Base-by-base conservation (phyloP, 495 filamentous ascomycete genomes). In the Tuber microsphaerosporum region DNA sequence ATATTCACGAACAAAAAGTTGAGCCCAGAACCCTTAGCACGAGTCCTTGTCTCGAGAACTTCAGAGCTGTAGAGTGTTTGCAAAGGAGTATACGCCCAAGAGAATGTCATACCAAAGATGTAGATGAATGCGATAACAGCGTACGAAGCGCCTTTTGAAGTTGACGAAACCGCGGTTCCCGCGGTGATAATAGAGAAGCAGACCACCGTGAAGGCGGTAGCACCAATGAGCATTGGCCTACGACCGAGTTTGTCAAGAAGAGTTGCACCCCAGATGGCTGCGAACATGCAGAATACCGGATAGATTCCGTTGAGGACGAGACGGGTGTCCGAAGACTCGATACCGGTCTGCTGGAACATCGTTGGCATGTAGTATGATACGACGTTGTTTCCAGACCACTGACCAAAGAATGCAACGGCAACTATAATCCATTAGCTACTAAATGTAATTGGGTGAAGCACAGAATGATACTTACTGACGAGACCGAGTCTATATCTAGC, bases 101-200 rank as follows among this genome's bases (percentile, higher is more conserved):
- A 88, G 85, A 87, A 91, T 2, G 87, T 85, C 46, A 89, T 87
- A 34, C 90, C 90, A 78, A 92, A 91, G 71, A 92, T 82, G 82
- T 90, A 92, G 81, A 92, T 90, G 76, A 90, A 87, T 4, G 88
- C 88, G 68, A 92, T 88, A 14, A 84, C 85, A 17, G 86, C 88
- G 69, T 87, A 85, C 0, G 88, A 88, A 2, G 86, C 86, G 69
- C 81, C 81, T 9, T 81, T 76, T 77, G 87, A 84, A 45, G 84
- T 79, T 72, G 84, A 83, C 10, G 86, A 85, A 34, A 86, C 68
- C 9, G 86, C 86, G 5, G 87, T 87, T 41, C 88, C 85, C 4
- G 85, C 86, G 1, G 86, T 87, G 45, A 90, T 86, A 77, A 88
- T 84, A 73, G 85, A 83, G 82, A 89, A 89, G 71, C 86, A 84